Evolutionary conservation across 2,329 filamentous ascomycete species (phyloP), one percentile per base, ranked within the genome.

Genomic region (Peltaster fructicola): DNA sequence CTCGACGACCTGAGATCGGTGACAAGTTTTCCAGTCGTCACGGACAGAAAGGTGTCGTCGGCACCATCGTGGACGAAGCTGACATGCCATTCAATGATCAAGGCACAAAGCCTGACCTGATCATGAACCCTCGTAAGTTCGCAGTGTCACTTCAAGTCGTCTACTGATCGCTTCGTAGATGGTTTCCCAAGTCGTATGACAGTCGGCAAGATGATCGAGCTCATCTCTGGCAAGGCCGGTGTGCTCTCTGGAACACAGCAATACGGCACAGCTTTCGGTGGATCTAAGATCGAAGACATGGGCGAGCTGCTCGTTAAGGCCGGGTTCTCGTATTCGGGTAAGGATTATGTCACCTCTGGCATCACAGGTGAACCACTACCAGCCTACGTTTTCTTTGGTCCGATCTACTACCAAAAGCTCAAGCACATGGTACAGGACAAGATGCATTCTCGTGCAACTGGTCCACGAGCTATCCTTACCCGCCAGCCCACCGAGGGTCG

Each of bases 401-500:
- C 88, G 7, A 98, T 98, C 53, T 98, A 92, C 61, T 98, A 98
- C 60, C 88, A 98, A 60, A 91, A 92, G 38, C 69, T 98, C 37
- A 98, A 98, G 66, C 88, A 98, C 64, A 98, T 98, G 88, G 88
- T 98, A 4, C 84, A 95, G 52, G 88, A 98, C 51, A 98, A 98
- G 59, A 95, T 98, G 88, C 88, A 98, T 56, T 85, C 80, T 15
- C 80, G 88, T 33, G 73, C 85, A 2, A 74, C 81, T 8, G 90
- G 90, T 0, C 90, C 88, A 0, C 68, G 79, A 8, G 85, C 85
- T 14, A 88, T 92, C 36, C 63, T 98, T 14, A 98, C 88, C 1
- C 73, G 88, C 7, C 88, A 98, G 50, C 88, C 88, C 0, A 98
- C 85, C 0, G 88, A 98, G 57, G 88, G 88, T 61, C 72, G 88